Evolutionary conservation across 371 early-diverging fungal species (phyloP).

Genomic region (Massospora cicadina): DNA sequence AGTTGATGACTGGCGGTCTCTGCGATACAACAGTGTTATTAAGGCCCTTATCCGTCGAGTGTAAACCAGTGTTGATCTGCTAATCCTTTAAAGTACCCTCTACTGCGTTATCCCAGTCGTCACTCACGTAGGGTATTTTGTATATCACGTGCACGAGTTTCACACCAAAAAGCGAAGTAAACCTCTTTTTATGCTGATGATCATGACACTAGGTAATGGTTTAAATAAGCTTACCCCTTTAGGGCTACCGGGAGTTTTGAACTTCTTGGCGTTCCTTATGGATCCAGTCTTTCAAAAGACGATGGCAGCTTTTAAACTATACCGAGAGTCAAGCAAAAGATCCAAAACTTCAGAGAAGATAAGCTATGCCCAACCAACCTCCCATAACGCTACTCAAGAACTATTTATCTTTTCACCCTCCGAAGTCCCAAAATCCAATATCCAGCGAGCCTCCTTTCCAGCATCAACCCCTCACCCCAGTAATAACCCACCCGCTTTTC

Average conservation of each 20-base stretch:
- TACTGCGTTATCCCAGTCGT: slow-evolving; percentile 6
- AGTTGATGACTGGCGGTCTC: not conserved
- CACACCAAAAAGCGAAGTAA: not conserved
- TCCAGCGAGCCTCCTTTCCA: not conserved
- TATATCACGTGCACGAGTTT: not conserved
- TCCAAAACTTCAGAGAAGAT: no score
- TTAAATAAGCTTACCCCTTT: not conserved
- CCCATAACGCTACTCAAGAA: no score
- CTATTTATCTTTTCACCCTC: no score
- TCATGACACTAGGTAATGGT: not conserved
- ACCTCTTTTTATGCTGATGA: not conserved
- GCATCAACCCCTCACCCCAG: not conserved
- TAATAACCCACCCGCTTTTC: not conserved
- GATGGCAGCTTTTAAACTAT: not conserved
- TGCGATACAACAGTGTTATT: not conserved
- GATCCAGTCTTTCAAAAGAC: not conserved
- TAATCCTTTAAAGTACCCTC: not conserved
- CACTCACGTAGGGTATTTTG: not conserved
- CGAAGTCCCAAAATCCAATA: not conserved
- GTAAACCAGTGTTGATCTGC: not conserved
- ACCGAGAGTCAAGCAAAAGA: not conserved
- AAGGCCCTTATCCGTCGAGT: not conserved
- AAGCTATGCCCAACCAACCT: no score
- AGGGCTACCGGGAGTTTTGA: not conserved
- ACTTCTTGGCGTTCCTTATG: not conserved